These are phyloP conservation scores for Populus hybrid DNA, from an alignment of 441 rosid species.

Conservation along the genomic window DNA sequence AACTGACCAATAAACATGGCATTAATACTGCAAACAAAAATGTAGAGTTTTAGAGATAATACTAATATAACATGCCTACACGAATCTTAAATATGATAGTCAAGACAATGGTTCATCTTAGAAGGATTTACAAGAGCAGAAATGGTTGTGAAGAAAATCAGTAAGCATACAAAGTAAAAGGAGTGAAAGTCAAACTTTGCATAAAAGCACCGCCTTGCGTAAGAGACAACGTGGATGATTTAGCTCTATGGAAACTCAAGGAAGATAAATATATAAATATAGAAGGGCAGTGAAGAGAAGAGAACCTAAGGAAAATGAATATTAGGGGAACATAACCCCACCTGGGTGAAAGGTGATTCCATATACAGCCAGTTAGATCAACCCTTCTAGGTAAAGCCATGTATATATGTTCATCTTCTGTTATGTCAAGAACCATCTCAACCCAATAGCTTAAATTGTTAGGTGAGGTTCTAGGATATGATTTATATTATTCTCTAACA, in stretches of 20 bases:
- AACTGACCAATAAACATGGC: conserved; percentile 47
- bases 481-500: no score
- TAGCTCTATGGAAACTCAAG: neutral
- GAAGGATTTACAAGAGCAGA: neutral
- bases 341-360: no score
- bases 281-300: no score
- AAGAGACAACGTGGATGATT: neutral
- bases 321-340: neutral
- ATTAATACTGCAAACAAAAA: conserved; percentile 13
- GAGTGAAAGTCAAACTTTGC: neutral
- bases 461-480: no score
- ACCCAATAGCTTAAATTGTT: no score
- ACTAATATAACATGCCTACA: neutral
- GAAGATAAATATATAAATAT: no score
- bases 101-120: neutral
- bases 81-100: conserved; percentile 1
- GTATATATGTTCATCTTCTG: neutral
- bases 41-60: no score
- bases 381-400: no score
- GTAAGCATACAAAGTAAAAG: no score
- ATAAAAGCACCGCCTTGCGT: neutral
- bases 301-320: neutral
- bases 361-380: no score
- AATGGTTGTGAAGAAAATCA: no score
- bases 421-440: no score